A percentile compares a stretch with the other conserved stretches of the same genome.
These are phyloP conservation scores for Candida tropicalis DNA, from an alignment of 1,139 yeast genomes.

Conservation along the genomic window DNA sequence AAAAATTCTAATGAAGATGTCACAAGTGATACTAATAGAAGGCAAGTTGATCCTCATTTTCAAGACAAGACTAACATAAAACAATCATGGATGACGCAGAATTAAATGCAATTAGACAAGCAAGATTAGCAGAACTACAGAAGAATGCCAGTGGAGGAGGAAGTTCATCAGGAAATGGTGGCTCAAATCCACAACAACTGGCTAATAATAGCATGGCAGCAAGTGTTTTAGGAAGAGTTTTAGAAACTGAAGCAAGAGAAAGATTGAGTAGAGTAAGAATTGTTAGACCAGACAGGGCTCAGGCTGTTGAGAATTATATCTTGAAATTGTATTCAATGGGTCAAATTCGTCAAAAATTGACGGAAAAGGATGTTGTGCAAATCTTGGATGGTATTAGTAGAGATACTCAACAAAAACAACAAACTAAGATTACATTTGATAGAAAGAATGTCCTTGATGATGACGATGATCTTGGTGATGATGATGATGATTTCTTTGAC, in stretches of 20 bases:
- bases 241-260: conserved; percentile 85
- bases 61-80: background rate
- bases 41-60: too few species aligned
- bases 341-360: conserved; percentile 68
- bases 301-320: conserved; percentile 83
- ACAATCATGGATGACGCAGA: conserved; percentile 71
- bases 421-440: conserved; percentile 57
- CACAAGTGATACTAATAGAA: background rate
- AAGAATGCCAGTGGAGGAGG: conserved; percentile 45
- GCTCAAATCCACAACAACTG: conserved; percentile 27
- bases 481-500: conserved; percentile 38
- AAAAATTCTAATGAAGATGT: background rate
- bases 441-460: conserved; percentile 25
- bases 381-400: conserved; percentile 81
- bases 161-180: conserved; percentile 22
- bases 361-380: conserved; percentile 80
- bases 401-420: conserved; percentile 65
- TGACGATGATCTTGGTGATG: conserved; percentile 24
- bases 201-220: conserved; percentile 33
- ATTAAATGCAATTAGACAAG: conserved; percentile 84
- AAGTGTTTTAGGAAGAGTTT: conserved; percentile 62
- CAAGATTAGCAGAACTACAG: conserved; percentile 82
- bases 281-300: conserved; percentile 90
- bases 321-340: conserved; percentile 78
- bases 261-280: conserved; percentile 83